Conservation (phyloP, 73 alveolate genomes). For the Diophrys sp. region DNA sequence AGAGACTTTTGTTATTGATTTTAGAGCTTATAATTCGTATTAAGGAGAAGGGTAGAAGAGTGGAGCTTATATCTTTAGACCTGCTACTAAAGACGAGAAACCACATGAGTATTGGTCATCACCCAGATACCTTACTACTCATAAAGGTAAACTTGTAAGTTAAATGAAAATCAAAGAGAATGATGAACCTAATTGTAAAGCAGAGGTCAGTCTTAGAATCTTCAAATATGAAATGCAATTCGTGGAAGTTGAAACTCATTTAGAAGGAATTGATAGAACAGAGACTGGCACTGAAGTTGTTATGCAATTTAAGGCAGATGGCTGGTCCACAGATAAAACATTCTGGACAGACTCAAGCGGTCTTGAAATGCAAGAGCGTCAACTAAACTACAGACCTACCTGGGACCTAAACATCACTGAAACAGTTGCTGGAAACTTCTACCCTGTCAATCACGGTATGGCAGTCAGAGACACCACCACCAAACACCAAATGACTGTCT, state of each 20-base stretch:
- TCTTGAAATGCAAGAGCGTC: constrained; percentile 67
- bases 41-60: constrained; percentile 8
- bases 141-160: constrained; percentile 10
- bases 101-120: neutral
- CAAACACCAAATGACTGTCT: constrained; percentile 44
- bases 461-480: constrained; percentile 61
- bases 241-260: constrained; percentile 55
- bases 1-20: constrained; percentile 3
- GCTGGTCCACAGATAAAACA: constrained; percentile 36
- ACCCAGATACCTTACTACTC: neutral
- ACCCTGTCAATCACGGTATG: constrained; percentile 86
- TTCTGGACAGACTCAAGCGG: constrained; percentile 88
- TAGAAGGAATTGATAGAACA: constrained; percentile 31
- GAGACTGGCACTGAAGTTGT: constrained; percentile 60
- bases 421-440: constrained; percentile 83
- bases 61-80: constrained; percentile 23
- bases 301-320: constrained; percentile 28
- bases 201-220: neutral
- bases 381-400: constrained; percentile 72
- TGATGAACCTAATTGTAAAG: neutral
- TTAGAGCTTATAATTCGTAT: constrained; percentile 15
- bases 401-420: constrained; percentile 49
- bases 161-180: neutral
- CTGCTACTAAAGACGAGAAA: neutral
- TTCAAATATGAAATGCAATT: constrained; percentile 5